Conservation (phyloP, 768 basidiomycete genomes). For the Myochromella boudieri region DNA sequence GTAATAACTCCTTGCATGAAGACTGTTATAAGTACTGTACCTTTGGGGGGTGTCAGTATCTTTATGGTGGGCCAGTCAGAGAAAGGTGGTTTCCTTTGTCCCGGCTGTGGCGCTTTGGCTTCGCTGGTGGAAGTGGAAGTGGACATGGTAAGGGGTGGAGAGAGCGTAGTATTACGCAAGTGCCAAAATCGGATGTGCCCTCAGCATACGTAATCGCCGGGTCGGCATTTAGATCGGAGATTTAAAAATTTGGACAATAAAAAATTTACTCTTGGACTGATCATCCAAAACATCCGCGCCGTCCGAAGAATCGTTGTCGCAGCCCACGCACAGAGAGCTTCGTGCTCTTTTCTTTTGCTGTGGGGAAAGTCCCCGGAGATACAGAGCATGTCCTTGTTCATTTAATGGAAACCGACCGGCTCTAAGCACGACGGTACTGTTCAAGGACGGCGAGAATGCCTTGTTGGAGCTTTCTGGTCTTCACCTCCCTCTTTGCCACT, state of each 20-base stretch:
- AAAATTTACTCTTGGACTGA: conserved; percentile 22
- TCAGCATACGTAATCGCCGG: conserved; percentile 17
- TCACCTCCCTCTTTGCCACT: conserved; percentile 54
- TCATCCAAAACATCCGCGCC: conserved; percentile 37
- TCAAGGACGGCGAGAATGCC: conserved; percentile 51
- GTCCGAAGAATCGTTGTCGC: conserved; percentile 85
- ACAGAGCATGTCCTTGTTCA: conserved; percentile 64
- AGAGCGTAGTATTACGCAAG: neutral
- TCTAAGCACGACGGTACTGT: conserved; percentile 67
- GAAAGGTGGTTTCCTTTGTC: conserved; percentile 40
- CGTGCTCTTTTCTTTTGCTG: conserved; percentile 56
- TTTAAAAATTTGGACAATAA: conserved; percentile 15
- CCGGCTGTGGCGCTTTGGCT: conserved; percentile 21
- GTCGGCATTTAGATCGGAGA: conserved; percentile 21
- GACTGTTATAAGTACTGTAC: conserved; percentile 23
- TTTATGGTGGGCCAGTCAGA: conserved; percentile 54
- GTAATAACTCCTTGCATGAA: neutral
- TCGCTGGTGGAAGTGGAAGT: conserved; percentile 8
- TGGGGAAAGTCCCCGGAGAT: conserved; percentile 95
- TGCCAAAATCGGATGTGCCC: neutral
- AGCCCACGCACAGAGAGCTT: conserved; percentile 71
- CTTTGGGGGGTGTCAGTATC: conserved; percentile 52
- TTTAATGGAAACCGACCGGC: conserved; percentile 71
- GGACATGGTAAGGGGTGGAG: neutral
- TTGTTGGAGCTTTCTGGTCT: conserved; percentile 30